Percentiles rank a stretch among this genome's conserved stretches.
These are phyloP conservation scores for Kwoniella pini DNA, from an alignment of 768 basidiomycete genomes.

Conservation along the genomic window DNA sequence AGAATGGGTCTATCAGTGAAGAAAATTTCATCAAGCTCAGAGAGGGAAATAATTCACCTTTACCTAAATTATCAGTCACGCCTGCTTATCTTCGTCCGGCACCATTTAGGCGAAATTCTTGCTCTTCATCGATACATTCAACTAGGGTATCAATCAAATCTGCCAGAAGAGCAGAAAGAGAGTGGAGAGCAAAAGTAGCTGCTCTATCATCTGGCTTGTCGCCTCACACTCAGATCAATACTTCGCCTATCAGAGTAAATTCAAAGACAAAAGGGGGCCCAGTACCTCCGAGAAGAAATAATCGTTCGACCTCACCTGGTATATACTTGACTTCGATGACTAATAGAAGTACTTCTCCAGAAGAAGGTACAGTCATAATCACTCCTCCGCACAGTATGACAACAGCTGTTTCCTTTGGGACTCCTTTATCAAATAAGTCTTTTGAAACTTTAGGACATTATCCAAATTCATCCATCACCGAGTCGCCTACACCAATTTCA, in stretches of 20 bases:
- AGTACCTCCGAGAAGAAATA: slow-evolving; percentile 26
- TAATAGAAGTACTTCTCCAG: slow-evolving; percentile 12
- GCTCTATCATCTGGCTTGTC: slow-evolving; percentile 22
- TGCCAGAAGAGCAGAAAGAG: slow-evolving; percentile 29
- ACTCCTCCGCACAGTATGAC: slow-evolving; percentile 9
- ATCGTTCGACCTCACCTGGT: background rate
- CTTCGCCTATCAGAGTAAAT: background rate
- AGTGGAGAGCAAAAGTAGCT: slow-evolving; percentile 42
- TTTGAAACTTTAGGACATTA: slow-evolving; percentile 25
- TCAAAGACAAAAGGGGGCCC: slow-evolving; percentile 16
- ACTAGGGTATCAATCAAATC: slow-evolving; percentile 24
- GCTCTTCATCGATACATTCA: slow-evolving; percentile 13
- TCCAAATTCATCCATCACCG: slow-evolving; percentile 1
- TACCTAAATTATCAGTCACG: slow-evolving; percentile 5
- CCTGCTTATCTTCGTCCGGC: slow-evolving; percentile 10
- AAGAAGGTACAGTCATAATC: slow-evolving; percentile 6
- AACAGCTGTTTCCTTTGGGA: background rate
- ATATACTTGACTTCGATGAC: background rate
- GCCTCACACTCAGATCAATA: background rate
- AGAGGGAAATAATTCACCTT: background rate
- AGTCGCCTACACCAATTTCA: slow-evolving; percentile 2
- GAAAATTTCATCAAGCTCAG: background rate
- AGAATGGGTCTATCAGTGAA: background rate
- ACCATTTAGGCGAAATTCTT: background rate
- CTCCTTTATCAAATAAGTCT: slow-evolving; percentile 15